Conservation (phyloP, 176 grass and related monocot species). For the Tillandsia fasciculata region DNA sequence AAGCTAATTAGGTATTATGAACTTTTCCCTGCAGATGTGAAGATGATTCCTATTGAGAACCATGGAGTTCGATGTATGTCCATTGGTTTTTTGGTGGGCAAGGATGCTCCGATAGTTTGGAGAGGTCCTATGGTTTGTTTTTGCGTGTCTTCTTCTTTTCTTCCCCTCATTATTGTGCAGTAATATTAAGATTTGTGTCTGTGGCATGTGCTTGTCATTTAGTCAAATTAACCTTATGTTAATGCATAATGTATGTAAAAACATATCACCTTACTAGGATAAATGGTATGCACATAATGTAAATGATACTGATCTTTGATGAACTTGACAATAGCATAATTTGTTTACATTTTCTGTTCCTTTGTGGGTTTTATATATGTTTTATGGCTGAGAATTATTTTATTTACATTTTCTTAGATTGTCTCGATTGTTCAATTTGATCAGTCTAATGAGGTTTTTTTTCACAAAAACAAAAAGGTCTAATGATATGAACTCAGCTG, state of each 20-base stretch:
- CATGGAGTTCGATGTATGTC: constrained; percentile 89
- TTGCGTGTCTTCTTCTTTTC: constrained; percentile 20
- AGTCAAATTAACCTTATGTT: background rate
- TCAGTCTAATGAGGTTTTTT: too few relatives aligned
- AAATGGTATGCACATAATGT: too few relatives aligned
- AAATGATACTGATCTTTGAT: too few relatives aligned
- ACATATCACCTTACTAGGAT: too few relatives aligned
- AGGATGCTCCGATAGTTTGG: constrained; percentile 88
- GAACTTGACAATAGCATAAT: background rate
- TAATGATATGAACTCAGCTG: background rate
- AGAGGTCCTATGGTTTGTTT: constrained; percentile 99
- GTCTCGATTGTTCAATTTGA: too few relatives aligned
- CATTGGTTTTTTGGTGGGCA: constrained; percentile 94
- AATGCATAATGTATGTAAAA: too few relatives aligned
- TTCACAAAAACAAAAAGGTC: too few relatives aligned
- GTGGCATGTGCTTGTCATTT: background rate
- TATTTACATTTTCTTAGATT: too few relatives aligned
- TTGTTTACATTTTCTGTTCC: background rate
- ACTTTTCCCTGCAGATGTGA: constrained; percentile 50
- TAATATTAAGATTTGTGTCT: background rate
- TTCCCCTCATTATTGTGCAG: constrained; percentile 6
- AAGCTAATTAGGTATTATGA: background rate
- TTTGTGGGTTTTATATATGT: background rate
- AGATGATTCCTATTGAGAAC: constrained; percentile 93
- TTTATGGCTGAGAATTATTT: background rate